These are phyloP conservation scores for Talaromyces rugulosus DNA, from an alignment of 2,329 filamentous ascomycete species.

Conservation along the genomic window DNA sequence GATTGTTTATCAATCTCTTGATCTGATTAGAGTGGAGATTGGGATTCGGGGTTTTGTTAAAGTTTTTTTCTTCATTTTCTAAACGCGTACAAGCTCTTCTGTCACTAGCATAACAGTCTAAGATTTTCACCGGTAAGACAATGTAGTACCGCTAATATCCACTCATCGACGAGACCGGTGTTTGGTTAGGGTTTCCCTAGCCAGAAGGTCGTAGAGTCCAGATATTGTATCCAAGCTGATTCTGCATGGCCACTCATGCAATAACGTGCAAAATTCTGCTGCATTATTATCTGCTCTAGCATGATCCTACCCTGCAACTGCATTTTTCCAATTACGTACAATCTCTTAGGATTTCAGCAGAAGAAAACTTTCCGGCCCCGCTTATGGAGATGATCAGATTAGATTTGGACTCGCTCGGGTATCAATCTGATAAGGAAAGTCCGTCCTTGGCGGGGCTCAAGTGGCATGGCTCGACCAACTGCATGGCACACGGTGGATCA, in stretches of 20 bases:
- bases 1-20: not conserved
- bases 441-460: not conserved
- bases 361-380: not conserved
- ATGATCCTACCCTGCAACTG: no score
- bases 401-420: not conserved
- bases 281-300: not conserved
- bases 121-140: not conserved
- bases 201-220: not conserved
- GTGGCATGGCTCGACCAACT: not conserved
- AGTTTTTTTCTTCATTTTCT: not conserved
- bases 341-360: not conserved
- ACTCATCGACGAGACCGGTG: no score
- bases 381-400: not conserved
- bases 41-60: not conserved
- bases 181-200: not conserved
- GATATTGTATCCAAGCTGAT: not conserved
- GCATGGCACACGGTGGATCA: not conserved
- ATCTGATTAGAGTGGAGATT: not conserved
- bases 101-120: not conserved
- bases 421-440: not conserved
- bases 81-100: not conserved
- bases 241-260: not conserved
- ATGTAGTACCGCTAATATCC: not conserved
- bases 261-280: not conserved
- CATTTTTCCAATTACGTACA: not conserved